Conservation (phyloP, 2,329 filamentous ascomycete species). For the Trichoderma atrobrunneum region DNA sequence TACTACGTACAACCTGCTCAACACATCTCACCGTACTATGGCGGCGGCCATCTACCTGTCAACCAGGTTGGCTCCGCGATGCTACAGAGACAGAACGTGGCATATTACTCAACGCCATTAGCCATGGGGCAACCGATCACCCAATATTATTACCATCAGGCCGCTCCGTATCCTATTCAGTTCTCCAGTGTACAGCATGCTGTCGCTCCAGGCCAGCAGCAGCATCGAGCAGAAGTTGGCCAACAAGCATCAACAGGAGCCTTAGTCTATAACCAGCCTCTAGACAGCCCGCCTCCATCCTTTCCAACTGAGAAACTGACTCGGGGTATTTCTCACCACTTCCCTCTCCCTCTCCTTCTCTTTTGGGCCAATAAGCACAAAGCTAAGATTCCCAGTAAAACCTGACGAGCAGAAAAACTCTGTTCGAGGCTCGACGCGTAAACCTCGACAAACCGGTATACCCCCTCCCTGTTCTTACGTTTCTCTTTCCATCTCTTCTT, state of each 20-base stretch:
- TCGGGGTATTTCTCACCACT: not conserved
- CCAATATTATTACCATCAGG: conserved; percentile 45
- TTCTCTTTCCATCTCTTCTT: not conserved
- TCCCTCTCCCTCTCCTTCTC: not conserved
- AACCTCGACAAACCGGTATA: conserved; percentile 60
- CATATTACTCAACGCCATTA: conserved; percentile 45
- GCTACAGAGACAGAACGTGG: conserved; percentile 38
- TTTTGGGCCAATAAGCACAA: not conserved
- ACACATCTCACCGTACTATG: conserved; percentile 44
- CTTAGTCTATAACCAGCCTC: not conserved
- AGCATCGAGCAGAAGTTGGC: conserved; percentile 28
- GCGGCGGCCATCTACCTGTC: conserved; percentile 37
- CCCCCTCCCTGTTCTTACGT: not conserved
- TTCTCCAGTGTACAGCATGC: conserved; percentile 33
- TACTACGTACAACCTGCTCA: conserved; percentile 50
- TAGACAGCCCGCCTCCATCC: not conserved
- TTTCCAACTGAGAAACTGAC: not conserved
- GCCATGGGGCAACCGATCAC: conserved; percentile 43
- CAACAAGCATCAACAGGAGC: conserved; percentile 28
- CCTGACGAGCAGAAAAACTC: conserved; percentile 20
- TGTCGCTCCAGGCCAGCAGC: conserved; percentile 37
- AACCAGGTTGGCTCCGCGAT: conserved; percentile 36
- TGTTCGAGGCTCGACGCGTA: conserved; percentile 37
- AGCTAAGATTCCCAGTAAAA: not conserved
- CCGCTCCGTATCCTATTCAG: conserved; percentile 37